Evolutionary conservation across 1,284 basidiomycete species (phyloP).

Genomic region (Cryptococcus sp.): DNA sequence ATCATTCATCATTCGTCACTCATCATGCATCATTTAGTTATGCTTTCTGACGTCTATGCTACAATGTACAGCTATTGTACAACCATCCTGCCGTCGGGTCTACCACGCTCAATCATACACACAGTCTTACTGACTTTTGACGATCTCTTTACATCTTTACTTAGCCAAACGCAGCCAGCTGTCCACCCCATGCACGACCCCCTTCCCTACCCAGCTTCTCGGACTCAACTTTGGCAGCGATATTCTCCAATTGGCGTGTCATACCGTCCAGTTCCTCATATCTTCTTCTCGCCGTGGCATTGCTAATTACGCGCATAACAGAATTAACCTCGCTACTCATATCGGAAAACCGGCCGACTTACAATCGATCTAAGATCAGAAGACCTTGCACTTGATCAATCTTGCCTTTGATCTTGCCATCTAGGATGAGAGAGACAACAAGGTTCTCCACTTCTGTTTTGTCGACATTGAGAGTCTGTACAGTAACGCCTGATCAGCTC

Average conservation of each 20-base stretch:
- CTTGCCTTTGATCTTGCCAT: slow-evolving; percentile 89
- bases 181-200: slow-evolving; percentile 12
- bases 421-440: slow-evolving; percentile 88
- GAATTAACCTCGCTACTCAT: too few relatives aligned
- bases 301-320: slow-evolving; percentile 55
- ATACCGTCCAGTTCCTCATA: slow-evolving; percentile 80
- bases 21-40: too few relatives aligned
- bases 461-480: slow-evolving; percentile 87
- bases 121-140: too few relatives aligned
- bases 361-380: slow-evolving; percentile 86
- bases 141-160: neutral
- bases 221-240: slow-evolving; percentile 28
- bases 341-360: slow-evolving; percentile 37
- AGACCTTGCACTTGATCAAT: slow-evolving; percentile 95
- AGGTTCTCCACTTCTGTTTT: slow-evolving; percentile 87
- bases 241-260: slow-evolving; percentile 64
- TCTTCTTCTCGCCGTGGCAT: slow-evolving; percentile 77
- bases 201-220: slow-evolving; percentile 36
- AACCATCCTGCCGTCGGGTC: neutral
- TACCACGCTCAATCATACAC: neutral
- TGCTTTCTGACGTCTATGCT: neutral
- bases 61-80: neutral
- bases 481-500: slow-evolving; percentile 4
- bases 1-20: too few relatives aligned
- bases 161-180: slow-evolving; percentile 18